A percentile compares a stretch with the other conserved stretches of the same genome.
phyloP scores from a whole-genome alignment of 1,139 yeast genomes.

The Pneumocystis jirovecii region DNA sequence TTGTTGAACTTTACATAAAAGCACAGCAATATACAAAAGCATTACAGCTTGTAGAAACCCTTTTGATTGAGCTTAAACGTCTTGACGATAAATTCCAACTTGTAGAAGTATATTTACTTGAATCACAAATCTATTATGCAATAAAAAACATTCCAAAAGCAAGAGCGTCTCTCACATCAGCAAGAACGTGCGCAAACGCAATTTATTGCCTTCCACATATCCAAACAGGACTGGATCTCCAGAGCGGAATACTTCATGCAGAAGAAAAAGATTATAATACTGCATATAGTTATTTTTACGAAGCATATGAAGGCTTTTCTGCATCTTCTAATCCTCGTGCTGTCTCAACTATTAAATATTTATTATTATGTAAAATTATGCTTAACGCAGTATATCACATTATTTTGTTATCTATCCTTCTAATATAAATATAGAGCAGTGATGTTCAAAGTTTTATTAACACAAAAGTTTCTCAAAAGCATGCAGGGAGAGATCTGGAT shows the following conservation, averaged over 20 bases:
- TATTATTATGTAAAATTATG: constrained; percentile 89
- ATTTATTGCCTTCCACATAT: constrained; percentile 88
- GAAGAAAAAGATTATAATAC: constrained; percentile 96
- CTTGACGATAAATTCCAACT: constrained; percentile 89
- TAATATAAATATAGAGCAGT: not conserved
- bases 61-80: constrained; percentile 75
- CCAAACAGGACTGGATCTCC: constrained; percentile 89
- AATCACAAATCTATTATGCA: constrained; percentile 80
- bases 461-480: constrained; percentile 69
- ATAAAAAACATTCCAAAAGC: constrained; percentile 85
- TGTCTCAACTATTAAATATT: constrained; percentile 69
- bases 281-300: constrained; percentile 50
- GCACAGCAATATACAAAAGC: constrained; percentile 53
- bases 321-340: constrained; percentile 46
- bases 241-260: constrained; percentile 90
- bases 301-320: constrained; percentile 16
- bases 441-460: constrained; percentile 36
- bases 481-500: constrained; percentile 58
- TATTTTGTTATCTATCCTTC: constrained; percentile 32
- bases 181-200: constrained; percentile 91
- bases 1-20: constrained; percentile 62
- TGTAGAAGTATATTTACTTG: constrained; percentile 88
- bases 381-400: constrained; percentile 76
- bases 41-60: constrained; percentile 50
- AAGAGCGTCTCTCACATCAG: constrained; percentile 83